phyloP scores from a whole-genome alignment of 2,329 filamentous ascomycete species.

The Fusarium subglutinans region DNA sequence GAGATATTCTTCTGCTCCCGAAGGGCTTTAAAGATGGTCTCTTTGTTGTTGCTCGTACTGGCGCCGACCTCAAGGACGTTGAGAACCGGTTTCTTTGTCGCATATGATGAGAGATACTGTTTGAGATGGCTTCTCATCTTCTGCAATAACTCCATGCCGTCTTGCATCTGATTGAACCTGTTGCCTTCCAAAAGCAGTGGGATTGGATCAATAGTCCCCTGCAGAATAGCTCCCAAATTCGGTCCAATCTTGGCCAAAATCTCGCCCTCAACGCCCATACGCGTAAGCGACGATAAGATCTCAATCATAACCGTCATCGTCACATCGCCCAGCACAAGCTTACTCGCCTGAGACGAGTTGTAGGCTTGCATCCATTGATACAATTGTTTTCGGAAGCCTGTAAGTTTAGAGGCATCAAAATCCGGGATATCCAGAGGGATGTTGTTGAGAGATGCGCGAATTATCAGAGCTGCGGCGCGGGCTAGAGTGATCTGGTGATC shows the following conservation, averaged over 20 bases:
- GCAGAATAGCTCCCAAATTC: neutral
- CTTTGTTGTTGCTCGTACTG: neutral
- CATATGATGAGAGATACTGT: conserved; percentile 4
- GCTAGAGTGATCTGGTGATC: conserved; percentile 8
- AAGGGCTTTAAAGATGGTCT: neutral
- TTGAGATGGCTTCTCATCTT: neutral
- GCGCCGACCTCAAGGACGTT: conserved; percentile 12
- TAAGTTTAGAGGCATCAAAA: neutral
- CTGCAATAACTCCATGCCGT: neutral
- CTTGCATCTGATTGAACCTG: neutral
- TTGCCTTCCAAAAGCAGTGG: neutral
- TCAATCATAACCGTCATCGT: conserved; percentile 22
- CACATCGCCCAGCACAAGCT: neutral
- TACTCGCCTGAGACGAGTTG: neutral
- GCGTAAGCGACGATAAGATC: conserved; percentile 11
- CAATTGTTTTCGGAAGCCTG: neutral
- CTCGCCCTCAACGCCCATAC: conserved; percentile 7
- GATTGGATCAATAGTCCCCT: neutral
- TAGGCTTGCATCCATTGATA: conserved; percentile 5
- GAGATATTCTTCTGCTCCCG: neutral
- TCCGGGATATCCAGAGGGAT: conserved; percentile 11
- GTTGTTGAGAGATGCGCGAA: conserved; percentile 13
- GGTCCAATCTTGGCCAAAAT: conserved; percentile 19
- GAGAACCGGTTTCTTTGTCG: neutral
- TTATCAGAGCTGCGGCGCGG: conserved; percentile 18